Base-by-base conservation (phyloP, 2,329 filamentous ascomycete genomes). In the Drechslerella coelobrocha region DNA sequence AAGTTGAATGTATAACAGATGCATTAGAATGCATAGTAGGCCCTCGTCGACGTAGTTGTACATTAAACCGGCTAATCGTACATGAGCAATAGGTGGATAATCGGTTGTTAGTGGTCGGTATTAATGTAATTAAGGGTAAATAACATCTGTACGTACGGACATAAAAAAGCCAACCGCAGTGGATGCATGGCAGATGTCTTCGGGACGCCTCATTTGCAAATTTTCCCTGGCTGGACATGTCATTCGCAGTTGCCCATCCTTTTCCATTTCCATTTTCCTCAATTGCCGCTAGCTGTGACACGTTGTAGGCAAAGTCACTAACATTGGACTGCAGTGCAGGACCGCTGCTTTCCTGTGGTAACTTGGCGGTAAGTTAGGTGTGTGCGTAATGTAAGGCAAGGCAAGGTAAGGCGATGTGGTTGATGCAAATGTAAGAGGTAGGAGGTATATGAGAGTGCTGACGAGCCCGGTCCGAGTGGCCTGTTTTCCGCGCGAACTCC, bases 111-210 rank as follows among this genome's bases (percentile, higher is more conserved):
- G 37, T 41, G 17, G 41, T 17, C 5, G 19, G 14, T 10, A 19
- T 9, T 19, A 45, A 4, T 9, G 41, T 4, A 6, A n/a, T 39
- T 14, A 23, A 21, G 5, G 9, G 9, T 23, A 9, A 45, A 45
- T 5, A 21, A 3, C 2, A 23, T 6, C 41, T 17, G 41, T 45
- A 45, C 41, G 5, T 6, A 23, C 41, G 41, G 41, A 45, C 41
- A 45, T 45, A 45, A 45, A 41, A 34, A 41, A 45, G 41, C 41
- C 41, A 45, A 45, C 41, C 41, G 41, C 41, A 45, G 41, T 45
- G 41, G 41, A 45, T 45, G 41, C 41, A 45, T 45, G 10, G 10
- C 41, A 21, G 17, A n/a, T 41, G 37, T 12, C 37, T 41, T 41
- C n/a, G 14, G 8, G 10, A 45, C 41, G 41, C 41, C 41, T 45